These are phyloP conservation scores for Kwoniella bestiolae DNA, from an alignment of 768 basidiomycete species.

Conservation along the genomic window DNA sequence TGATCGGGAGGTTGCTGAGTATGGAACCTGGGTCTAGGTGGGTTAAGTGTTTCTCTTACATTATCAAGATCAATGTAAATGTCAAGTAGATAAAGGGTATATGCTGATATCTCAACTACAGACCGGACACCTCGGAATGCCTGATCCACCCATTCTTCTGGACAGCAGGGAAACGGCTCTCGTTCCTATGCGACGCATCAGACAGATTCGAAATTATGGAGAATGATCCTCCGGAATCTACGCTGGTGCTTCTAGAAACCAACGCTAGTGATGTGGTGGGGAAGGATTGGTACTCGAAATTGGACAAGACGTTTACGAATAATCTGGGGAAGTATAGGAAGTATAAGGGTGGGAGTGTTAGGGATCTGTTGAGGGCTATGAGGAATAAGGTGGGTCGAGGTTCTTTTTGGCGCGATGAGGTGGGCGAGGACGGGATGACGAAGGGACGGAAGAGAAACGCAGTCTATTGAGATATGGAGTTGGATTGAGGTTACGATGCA, in stretches of 20 bases:
- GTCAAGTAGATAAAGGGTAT: too few relatives aligned
- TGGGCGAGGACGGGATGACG: too few relatives aligned
- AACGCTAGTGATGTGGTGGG: conserved; percentile 70
- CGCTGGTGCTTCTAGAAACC: conserved; percentile 74
- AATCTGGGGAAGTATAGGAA: conserved; percentile 97
- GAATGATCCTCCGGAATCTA: conserved; percentile 80
- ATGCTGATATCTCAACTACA: conserved; percentile 54
- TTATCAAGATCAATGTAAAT: too few relatives aligned
- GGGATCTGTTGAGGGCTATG: conserved; percentile 88
- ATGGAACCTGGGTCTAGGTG: conserved; percentile 76
- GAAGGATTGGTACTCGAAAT: conserved; percentile 81
- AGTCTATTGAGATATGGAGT: too few relatives aligned
- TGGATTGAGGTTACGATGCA: too few relatives aligned
- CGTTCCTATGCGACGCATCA: conserved; percentile 95
- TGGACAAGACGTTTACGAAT: conserved; percentile 89
- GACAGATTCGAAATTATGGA: conserved; percentile 97
- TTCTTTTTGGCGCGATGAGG: background rate
- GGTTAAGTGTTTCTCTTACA: conserved; percentile 44
- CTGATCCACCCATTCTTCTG: conserved; percentile 96
- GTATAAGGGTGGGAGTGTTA: conserved; percentile 87
- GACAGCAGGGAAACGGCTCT: conserved; percentile 80
- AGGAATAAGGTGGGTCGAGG: conserved; percentile 79
- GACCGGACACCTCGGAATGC: conserved; percentile 86
- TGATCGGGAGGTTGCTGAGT: conserved; percentile 79
- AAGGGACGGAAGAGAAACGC: too few relatives aligned